phyloP scores from a whole-genome alignment of 495 filamentous ascomycete species.

The Hypoxylon lienhwacheense region DNA sequence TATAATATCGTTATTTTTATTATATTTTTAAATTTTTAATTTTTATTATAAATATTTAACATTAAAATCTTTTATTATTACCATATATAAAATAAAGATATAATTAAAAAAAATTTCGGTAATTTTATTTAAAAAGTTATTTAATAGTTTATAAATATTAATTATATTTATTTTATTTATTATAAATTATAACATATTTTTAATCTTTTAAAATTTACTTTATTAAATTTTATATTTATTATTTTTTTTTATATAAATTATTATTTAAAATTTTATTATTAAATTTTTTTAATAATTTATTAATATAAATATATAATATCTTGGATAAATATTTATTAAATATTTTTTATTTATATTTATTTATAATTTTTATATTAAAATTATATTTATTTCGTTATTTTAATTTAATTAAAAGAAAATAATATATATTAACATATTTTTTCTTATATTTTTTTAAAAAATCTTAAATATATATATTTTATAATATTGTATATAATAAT shows the following conservation, averaged over 20 bases:
- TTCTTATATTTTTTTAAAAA: not conserved
- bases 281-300: not conserved
- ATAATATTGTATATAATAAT: not conserved
- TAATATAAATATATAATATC: constrained; percentile 2
- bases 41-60: not conserved
- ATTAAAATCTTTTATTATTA: not conserved
- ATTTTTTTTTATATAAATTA: not conserved
- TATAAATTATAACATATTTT: not conserved
- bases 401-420: constrained; percentile 1
- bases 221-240: not conserved
- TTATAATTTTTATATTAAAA: not conserved
- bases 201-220: not conserved
- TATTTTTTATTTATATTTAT: not conserved
- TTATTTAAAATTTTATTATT: not conserved
- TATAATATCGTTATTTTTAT: not conserved
- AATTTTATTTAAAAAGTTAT: not conserved
- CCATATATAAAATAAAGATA: not conserved
- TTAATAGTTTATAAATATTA: not conserved
- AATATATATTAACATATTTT: not conserved
- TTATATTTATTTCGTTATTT: not conserved
- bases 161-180: not conserved
- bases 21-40: not conserved
- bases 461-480: not conserved
- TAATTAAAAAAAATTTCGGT: constrained; percentile 1
- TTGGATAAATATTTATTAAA: constrained; percentile 1